phyloP scores from a whole-genome alignment of 352 stramenopile genomes.

The Globisporangium abappressorium region DNA sequence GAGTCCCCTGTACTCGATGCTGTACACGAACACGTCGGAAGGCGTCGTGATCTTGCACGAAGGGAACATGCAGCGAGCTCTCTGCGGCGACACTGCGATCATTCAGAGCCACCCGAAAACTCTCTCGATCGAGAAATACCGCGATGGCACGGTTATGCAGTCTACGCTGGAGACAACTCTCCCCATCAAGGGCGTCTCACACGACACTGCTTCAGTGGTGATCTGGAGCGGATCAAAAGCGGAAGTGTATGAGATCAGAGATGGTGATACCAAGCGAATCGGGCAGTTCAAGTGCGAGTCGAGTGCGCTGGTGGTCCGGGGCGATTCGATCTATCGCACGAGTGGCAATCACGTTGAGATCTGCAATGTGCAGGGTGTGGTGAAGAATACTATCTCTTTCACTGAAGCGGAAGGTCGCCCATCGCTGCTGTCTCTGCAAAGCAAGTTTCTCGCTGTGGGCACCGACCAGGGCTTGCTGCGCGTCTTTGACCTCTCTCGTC shows the following conservation, averaged over 20 bases:
- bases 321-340: slow-evolving; percentile 88
- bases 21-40: slow-evolving; percentile 73
- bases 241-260: slow-evolving; percentile 86
- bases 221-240: slow-evolving; percentile 85
- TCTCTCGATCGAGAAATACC: slow-evolving; percentile 74
- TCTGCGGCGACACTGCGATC: slow-evolving; percentile 79
- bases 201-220: slow-evolving; percentile 71
- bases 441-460: slow-evolving; percentile 88
- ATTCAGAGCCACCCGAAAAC: slow-evolving; percentile 77
- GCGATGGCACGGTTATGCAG: slow-evolving; percentile 69
- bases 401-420: slow-evolving; percentile 88
- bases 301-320: slow-evolving; percentile 66
- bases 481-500: slow-evolving; percentile 83
- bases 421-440: slow-evolving; percentile 80
- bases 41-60: slow-evolving; percentile 82
- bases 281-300: slow-evolving; percentile 79
- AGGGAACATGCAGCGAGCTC: slow-evolving; percentile 77
- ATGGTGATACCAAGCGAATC: slow-evolving; percentile 50
- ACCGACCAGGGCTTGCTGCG: slow-evolving; percentile 86
- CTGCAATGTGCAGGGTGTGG: slow-evolving; percentile 82
- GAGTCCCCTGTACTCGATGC: slow-evolving; percentile 53
- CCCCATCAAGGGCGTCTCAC: slow-evolving; percentile 83
- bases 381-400: slow-evolving; percentile 89
- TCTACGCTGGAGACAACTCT: slow-evolving; percentile 59
- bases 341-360: slow-evolving; percentile 85